Percentiles rank a stretch among this genome's conserved stretches.
phyloP scores from a whole-genome alignment of 2,329 filamentous ascomycete species.

The Blastomyces percursus region DNA sequence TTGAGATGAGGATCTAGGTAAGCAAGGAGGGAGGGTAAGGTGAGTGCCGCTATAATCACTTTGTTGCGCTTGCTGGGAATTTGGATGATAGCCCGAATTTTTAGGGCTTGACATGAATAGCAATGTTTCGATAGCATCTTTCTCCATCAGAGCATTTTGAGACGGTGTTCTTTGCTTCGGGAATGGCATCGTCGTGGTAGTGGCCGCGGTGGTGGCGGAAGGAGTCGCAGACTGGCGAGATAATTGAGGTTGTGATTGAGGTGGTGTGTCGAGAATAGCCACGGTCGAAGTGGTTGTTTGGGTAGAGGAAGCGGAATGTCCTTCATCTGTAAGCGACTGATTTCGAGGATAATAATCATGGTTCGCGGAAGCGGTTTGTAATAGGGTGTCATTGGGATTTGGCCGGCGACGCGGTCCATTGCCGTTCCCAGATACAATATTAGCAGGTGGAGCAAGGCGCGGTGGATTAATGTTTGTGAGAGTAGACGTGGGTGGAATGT shows the following conservation, averaged over 20 bases:
- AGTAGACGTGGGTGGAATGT: conserved; percentile 12
- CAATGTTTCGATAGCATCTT: conserved; percentile 41
- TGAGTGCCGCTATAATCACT: conserved; percentile 8
- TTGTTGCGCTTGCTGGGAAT: conserved; percentile 21
- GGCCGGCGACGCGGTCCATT: conserved; percentile 27
- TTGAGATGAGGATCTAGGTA: conserved; percentile 14
- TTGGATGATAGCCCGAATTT: conserved; percentile 35
- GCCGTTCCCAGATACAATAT: conserved; percentile 29
- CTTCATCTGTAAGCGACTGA: conserved; percentile 4
- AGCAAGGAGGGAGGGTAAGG: conserved; percentile 13
- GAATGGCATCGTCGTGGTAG: conserved; percentile 10
- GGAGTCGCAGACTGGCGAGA: conserved; percentile 16
- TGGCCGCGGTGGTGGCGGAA: conserved; percentile 9
- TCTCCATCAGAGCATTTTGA: conserved; percentile 38
- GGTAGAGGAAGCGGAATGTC: conserved; percentile 10
- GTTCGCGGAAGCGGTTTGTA: background rate
- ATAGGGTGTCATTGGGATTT: conserved; percentile 23
- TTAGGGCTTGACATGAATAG: conserved; percentile 42
- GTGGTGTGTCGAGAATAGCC: conserved; percentile 24
- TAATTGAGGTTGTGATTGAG: conserved; percentile 17
- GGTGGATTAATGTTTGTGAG: conserved; percentile 18
- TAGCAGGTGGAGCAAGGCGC: conserved; percentile 34
- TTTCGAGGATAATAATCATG: conserved; percentile 18
- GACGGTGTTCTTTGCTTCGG: conserved; percentile 28
- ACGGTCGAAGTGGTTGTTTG: conserved; percentile 16